phyloP scores from a whole-genome alignment of 208 protist genomes.

The Acanthamoeba triangularis region DNA sequence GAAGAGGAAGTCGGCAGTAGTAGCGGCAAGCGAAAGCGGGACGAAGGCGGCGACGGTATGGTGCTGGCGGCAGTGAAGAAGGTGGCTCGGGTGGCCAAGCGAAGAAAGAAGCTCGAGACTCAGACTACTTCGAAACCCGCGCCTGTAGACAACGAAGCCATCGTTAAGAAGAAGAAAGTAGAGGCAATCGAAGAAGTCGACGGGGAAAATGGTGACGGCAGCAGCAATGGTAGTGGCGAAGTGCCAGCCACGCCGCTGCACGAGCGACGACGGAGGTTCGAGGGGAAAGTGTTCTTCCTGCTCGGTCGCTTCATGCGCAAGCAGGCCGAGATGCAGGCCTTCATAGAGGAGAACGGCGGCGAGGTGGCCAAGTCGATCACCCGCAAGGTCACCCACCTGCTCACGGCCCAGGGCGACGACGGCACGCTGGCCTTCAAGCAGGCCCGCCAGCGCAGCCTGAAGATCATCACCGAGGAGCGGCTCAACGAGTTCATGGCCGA shows the following conservation, averaged over 20 bases:
- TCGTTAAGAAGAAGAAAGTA: background rate
- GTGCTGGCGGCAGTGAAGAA: background rate
- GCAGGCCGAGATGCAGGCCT: slow-evolving; percentile 12
- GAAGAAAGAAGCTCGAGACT: background rate
- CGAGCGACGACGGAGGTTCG: background rate
- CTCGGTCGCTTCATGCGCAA: background rate
- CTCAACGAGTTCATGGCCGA: slow-evolving; percentile 9
- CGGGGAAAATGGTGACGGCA: background rate
- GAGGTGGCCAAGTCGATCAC: slow-evolving; percentile 25
- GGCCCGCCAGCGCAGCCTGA: slow-evolving; percentile 15
- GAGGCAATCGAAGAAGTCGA: background rate
- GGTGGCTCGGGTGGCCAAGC: background rate
- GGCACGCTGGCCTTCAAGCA: slow-evolving; percentile 1
- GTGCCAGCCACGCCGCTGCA: background rate
- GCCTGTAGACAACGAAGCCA: background rate
- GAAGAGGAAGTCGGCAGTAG: background rate
- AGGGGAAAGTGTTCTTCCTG: slow-evolving; percentile 53
- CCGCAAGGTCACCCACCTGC: slow-evolving; percentile 28
- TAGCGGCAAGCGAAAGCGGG: background rate
- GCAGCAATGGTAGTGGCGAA: background rate
- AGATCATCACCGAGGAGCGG: slow-evolving; percentile 37
- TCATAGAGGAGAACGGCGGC: slow-evolving; percentile 59
- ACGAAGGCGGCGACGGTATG: background rate
- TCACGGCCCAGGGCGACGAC: slow-evolving; percentile 29
- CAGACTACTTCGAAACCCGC: no score